phyloP scores from a whole-genome alignment of 148 eudicot species.

The Chenopodium quinoa region DNA sequence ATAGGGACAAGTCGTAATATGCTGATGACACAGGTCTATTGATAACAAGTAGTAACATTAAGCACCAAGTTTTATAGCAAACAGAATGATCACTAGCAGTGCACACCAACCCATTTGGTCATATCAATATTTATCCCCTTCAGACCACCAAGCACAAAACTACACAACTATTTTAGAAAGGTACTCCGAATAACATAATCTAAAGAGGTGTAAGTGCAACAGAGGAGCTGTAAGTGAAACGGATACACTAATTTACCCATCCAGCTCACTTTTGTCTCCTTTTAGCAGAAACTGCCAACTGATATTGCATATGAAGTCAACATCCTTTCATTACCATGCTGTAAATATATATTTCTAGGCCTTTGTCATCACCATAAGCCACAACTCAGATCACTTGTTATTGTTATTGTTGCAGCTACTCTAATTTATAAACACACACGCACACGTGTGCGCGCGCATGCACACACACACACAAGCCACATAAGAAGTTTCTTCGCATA shows the following conservation, averaged over 20 bases:
- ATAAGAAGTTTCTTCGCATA: background rate
- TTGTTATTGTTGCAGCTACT: background rate
- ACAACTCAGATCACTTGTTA: background rate
- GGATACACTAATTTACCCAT: background rate
- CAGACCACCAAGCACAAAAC: background rate
- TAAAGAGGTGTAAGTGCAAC: background rate
- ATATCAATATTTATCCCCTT: no score
- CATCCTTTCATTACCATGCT: background rate
- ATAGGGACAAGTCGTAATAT: background rate
- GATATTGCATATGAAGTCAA: background rate
- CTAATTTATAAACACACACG: background rate
- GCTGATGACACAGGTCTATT: no score
- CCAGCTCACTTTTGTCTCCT: background rate
- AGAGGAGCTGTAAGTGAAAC: background rate
- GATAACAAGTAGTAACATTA: no score
- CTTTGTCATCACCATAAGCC: background rate
- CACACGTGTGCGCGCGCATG: no score
- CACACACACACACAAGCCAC: background rate
- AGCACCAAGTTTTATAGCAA: background rate
- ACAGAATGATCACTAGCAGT: background rate
- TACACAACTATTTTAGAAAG: no score
- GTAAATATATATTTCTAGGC: background rate
- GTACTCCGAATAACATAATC: background rate
- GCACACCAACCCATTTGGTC: background rate
- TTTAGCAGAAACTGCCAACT: background rate